Percentiles rank a stretch among this genome's conserved stretches.
These are phyloP conservation scores for Sphagnum tenellum DNA, from an alignment of 225 moss, liverwort and hornwort species.

Conservation along the genomic window DNA sequence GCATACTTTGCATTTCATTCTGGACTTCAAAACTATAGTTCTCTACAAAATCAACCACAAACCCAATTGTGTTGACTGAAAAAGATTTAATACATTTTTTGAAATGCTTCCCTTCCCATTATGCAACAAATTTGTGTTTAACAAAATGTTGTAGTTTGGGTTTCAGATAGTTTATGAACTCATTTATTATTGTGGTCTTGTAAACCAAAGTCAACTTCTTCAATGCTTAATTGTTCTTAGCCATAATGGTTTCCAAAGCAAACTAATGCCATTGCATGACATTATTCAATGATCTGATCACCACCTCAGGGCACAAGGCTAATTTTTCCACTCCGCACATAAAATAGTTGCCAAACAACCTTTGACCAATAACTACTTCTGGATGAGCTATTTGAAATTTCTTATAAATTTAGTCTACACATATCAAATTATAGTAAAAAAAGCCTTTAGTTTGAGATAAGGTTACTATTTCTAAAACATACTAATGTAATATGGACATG, in stretches of 20 bases:
- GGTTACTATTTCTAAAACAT: too few species aligned
- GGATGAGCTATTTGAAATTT: not conserved
- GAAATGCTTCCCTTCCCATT: constrained; percentile 1
- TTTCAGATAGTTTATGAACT: constrained; percentile 1
- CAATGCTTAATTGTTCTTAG: not conserved
- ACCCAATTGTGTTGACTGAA: not conserved
- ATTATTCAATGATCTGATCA: not conserved
- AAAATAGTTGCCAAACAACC: constrained; percentile 1
- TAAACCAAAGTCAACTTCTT: not conserved
- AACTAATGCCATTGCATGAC: not conserved
- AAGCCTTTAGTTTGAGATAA: too few species aligned
- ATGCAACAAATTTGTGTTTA: not conserved
- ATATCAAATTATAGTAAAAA: too few species aligned
- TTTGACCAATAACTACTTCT: not conserved
- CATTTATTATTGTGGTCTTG: not conserved
- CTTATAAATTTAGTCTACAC: too few species aligned
- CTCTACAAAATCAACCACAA: not conserved
- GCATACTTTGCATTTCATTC: constrained; percentile 1
- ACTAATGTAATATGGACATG: too few species aligned
- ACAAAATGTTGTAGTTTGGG: constrained; percentile 2
- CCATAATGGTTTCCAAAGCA: constrained; percentile 3
- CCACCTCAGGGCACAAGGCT: not conserved
- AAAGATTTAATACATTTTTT: not conserved
- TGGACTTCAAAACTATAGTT: not conserved
- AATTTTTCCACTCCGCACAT: not conserved